Base-by-base conservation (phyloP, 176 grass and related monocot genomes). In the Carex cristatella region DNA sequence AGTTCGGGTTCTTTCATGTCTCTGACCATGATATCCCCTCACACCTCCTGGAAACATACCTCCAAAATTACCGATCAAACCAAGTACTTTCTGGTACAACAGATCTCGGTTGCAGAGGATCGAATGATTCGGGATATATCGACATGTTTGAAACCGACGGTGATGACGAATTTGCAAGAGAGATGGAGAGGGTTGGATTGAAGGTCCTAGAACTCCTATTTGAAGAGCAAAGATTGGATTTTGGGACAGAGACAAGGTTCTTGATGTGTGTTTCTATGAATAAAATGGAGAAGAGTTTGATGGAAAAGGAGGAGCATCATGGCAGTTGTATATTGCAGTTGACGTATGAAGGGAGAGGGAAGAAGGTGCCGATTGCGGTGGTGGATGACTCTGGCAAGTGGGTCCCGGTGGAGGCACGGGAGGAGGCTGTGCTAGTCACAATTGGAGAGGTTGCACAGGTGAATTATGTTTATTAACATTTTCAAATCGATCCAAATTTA, bases 361-460 rank as follows among this genome's bases (percentile, higher is more conserved):
- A 81, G 27, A 49, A 84, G 33, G 60, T 44, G 3, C 88, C 89
- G 37, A 94, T 67, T 75, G 84, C 81, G 81, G 86, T 94, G 64
- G 59, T 91, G 73, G 70, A 83, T 51, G 86, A 94, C 70, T 65
- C 71, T 56, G 89, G 86, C n/a, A 89, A 89, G 67, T 88, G 87
- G 88, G 81, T 65, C 38, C 23, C 61, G 12, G 88, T 89, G 14
- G 81, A 82, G 35, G 63, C 86, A 5, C 67, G 54, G 6, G 86
- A 91, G 13, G 86, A 83, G 60, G 84, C 85, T 4, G 27, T 98
- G 31, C 87, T 94, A 7, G 89, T 94, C 82, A 93, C 91, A 74
- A 78, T 94, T 79, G 95, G 95, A 48, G 91, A 94, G 83, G 91
- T 94, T 81, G 92, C 92, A 58, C 92, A 97, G 95, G 95, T 35